Evolutionary conservation across 768 basidiomycete species (phyloP).

Genomic region (Amanita thiersii): DNA sequence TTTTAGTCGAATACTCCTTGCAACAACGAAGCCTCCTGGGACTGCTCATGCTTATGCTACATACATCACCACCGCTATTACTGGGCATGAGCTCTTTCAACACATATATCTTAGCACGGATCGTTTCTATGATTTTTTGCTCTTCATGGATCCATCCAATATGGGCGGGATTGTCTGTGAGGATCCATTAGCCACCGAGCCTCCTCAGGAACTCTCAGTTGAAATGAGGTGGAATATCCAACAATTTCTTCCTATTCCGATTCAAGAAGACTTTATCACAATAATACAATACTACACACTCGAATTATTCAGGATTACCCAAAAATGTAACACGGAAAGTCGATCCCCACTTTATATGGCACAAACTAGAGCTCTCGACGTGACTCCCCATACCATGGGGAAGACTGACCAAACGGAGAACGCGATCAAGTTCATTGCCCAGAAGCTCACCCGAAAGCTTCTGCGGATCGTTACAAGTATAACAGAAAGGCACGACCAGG

Average conservation of each 20-base stretch:
- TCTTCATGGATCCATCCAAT: conserved; percentile 96
- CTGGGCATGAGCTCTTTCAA: conserved; percentile 91
- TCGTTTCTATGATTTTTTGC: conserved; percentile 85
- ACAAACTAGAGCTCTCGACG: conserved; percentile 52
- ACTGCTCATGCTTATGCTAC: conserved; percentile 94
- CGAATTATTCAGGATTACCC: conserved; percentile 71
- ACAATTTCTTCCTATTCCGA: conserved; percentile 75
- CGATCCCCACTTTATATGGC: conserved; percentile 70
- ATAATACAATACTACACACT: conserved; percentile 78
- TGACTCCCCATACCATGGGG: conserved; percentile 55
- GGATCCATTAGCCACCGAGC: conserved; percentile 61
- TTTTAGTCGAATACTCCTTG: conserved; percentile 81
- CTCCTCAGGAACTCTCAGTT: conserved; percentile 59
- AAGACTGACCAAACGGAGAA: conserved; percentile 61
- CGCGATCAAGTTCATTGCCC: conserved; percentile 66
- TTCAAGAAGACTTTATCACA: conserved; percentile 69
- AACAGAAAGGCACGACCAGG: conserved; percentile 52
- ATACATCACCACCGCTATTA: conserved; percentile 90
- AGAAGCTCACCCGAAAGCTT: conserved; percentile 74
- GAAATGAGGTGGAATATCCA: conserved; percentile 93
- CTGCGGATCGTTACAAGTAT: conserved; percentile 61
- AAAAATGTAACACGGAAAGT: conserved; percentile 46
- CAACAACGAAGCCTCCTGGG: conserved; percentile 93
- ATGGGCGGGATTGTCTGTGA: conserved; percentile 85
- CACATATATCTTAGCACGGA: conserved; percentile 83